phyloP scores from a whole-genome alignment of 371 early-diverging fungal species.

The Basidiobolus meristosporus region DNA sequence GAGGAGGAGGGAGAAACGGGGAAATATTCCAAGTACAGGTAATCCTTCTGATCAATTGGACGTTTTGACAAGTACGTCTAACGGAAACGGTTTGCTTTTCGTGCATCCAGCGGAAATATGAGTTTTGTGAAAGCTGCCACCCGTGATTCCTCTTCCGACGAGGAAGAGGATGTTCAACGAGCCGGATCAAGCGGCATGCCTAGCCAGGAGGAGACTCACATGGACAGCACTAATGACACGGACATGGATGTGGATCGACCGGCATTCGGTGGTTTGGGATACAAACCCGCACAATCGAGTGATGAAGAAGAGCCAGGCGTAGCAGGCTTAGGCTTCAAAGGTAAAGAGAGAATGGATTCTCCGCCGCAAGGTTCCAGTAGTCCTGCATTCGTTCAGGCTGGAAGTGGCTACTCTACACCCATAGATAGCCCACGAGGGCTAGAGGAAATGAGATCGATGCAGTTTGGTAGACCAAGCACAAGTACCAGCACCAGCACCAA shows the following conservation, averaged over 20 bases:
- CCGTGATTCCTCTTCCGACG: not conserved
- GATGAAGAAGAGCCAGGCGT: too few relatives aligned
- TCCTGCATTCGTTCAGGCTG: not conserved
- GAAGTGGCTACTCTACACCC: not conserved
- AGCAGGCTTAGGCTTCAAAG: not conserved
- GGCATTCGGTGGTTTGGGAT: too few relatives aligned
- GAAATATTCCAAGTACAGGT: not conserved
- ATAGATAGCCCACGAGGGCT: too few relatives aligned
- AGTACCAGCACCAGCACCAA: not conserved
- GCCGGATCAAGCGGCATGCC: too few relatives aligned
- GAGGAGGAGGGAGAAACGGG: not conserved
- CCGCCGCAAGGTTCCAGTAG: not conserved
- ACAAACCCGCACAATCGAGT: too few relatives aligned
- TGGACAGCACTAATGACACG: too few relatives aligned
- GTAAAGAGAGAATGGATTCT: not conserved
- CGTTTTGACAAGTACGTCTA: not conserved
- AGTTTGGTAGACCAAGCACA: not conserved
- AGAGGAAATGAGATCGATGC: not conserved
- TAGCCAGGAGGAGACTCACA: too few relatives aligned
- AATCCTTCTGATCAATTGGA: not conserved
- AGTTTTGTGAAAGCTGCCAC: not conserved
- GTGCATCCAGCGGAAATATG: not conserved
- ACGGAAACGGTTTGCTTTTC: not conserved
- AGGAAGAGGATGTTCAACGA: not conserved
- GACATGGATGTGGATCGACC: too few relatives aligned